phyloP scores from a whole-genome alignment of 257 asterid genomes.

The Anisodus acutangulus region DNA sequence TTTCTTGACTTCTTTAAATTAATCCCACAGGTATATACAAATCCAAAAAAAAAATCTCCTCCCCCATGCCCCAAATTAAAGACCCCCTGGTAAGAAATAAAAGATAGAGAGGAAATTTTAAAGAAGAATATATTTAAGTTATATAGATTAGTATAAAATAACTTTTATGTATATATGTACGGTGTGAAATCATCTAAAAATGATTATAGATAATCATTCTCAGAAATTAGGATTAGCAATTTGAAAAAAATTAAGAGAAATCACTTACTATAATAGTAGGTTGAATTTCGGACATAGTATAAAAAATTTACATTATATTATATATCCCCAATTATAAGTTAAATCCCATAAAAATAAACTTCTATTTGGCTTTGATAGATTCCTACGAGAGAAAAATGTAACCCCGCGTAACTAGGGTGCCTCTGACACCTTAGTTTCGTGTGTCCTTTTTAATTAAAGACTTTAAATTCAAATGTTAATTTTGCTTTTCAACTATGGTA shows the following conservation, averaged over 20 bases:
- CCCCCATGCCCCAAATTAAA: too few species aligned
- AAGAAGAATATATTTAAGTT: too few species aligned
- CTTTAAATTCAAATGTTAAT: background rate
- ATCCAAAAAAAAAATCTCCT: constrained; percentile 7
- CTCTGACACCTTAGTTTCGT: background rate
- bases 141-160: too few species aligned
- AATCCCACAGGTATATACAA: background rate
- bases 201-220: too few species aligned
- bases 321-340: background rate
- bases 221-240: too few species aligned
- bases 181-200: too few species aligned
- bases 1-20: constrained; percentile 36
- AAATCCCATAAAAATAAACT: background rate
- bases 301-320: background rate
- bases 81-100: too few species aligned
- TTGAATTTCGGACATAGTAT: too few species aligned
- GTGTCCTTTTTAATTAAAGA: too few species aligned
- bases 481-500: background rate
- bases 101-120: too few species aligned
- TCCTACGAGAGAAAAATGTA: background rate
- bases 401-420: background rate
- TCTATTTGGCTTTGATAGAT: background rate
- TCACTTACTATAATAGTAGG: background rate
- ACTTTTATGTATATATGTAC: too few species aligned
- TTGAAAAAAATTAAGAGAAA: too few species aligned